Percentiles rank a stretch among this genome's conserved stretches.
These are phyloP conservation scores for Striga asiatica DNA, from an alignment of 257 asterid genomes.

Conservation along the genomic window DNA sequence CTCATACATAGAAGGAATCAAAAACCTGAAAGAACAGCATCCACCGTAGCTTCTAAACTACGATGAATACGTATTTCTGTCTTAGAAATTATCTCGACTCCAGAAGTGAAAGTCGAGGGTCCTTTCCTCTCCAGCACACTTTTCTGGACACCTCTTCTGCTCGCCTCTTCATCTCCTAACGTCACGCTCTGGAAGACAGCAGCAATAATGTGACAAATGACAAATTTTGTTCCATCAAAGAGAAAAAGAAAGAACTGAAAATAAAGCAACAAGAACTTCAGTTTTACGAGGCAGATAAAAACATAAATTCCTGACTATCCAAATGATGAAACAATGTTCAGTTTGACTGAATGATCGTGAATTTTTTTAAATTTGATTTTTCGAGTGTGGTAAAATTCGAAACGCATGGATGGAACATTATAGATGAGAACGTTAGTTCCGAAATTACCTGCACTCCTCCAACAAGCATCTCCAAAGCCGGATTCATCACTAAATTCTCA, in stretches of 20 bases:
- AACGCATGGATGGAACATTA: too few species aligned
- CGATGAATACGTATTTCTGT: slow-evolving; percentile 67
- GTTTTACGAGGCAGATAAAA: neutral
- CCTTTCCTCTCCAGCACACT: slow-evolving; percentile 94
- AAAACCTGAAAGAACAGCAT: slow-evolving; percentile 75
- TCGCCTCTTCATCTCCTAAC: slow-evolving; percentile 97
- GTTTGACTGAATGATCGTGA: too few species aligned
- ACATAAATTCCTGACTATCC: too few species aligned
- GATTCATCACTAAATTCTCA: slow-evolving; percentile 87
- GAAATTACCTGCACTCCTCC: slow-evolving; percentile 90
- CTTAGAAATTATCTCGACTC: slow-evolving; percentile 88
- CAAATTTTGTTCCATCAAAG: neutral
- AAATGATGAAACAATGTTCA: too few species aligned
- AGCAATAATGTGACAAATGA: slow-evolving; percentile 13
- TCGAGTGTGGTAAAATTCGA: too few species aligned
- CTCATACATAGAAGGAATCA: slow-evolving; percentile 8
- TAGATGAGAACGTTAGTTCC: neutral
- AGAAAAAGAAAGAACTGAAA: slow-evolving; percentile 3
- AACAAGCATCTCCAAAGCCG: slow-evolving; percentile 93
- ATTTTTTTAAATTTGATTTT: too few species aligned
- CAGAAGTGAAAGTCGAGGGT: slow-evolving; percentile 82
- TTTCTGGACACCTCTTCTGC: slow-evolving; percentile 90
- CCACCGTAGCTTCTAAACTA: slow-evolving; percentile 83
- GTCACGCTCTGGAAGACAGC: slow-evolving; percentile 71
- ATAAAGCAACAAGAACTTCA: neutral